Evolutionary conservation across 2,329 filamentous ascomycete genomes (phyloP), one percentile per base, ranked within the genome.

Genomic region (Bipolaris zeicola): DNA sequence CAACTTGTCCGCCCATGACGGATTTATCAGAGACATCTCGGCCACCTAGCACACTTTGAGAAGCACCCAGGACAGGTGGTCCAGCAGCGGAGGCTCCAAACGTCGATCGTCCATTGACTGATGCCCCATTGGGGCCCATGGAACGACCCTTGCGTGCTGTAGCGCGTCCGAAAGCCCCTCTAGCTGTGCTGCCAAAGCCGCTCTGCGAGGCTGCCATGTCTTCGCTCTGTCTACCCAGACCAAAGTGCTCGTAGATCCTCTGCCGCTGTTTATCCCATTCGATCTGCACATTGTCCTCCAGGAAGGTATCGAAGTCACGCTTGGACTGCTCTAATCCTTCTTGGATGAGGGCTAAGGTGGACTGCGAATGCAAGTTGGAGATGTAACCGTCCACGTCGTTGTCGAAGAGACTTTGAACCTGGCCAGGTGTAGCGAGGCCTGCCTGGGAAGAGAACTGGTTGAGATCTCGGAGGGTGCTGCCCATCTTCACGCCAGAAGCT

Each of bases 251-350:
- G 77, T 97, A 98, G 62, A 99, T 96, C 64, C 88, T 88, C 76
- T 90, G 91, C 61, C 94, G 89, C 79, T 98, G 94, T 14, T 90
- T 89, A 67, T 97, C 93, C 93, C 95, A 98, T 75, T 98, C 92
- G 81, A 96, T 89, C 28, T 92, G 91, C 47, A 98, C 88, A 71
- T 96, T 96, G 68, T 97, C 93, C 74, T 98, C 93, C 53, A 99
- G 82, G 74, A 96, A 98, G 58, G 86, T 85, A 74, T 99, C 93
- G 73, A 99, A 98, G 71, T 98, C 95, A 53, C 88, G 87, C 58
- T 94, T 89, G 3, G 93, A 95, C 69, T 93, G 87, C 69, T 94
- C 89, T 59, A 98, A 82, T n/a, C 92, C 91, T 73, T 97, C 92
- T 33, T 90, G 86, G 67, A 97, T 93, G 86, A 96, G 93, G 70